phyloP scores from a whole-genome alignment of 192 early-diverging fungal genomes.

The Umbelopsis isabellina region DNA sequence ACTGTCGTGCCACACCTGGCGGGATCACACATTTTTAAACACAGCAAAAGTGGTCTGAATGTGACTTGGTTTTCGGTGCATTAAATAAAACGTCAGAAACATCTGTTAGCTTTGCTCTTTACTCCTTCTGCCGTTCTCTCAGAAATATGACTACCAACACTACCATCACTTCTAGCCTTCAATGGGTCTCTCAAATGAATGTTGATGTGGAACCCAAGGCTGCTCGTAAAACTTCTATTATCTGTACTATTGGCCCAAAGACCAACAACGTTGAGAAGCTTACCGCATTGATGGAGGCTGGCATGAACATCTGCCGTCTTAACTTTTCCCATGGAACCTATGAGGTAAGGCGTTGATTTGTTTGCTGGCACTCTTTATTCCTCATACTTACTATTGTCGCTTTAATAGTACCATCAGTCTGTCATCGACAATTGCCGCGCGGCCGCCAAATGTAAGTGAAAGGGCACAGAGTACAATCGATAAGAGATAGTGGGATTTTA shows the following conservation, averaged over 20 bases:
- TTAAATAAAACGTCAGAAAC: neutral
- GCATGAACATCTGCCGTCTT: slow-evolving; percentile 86
- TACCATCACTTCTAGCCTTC: slow-evolving; percentile 57
- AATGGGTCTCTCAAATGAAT: slow-evolving; percentile 73
- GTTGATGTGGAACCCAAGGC: slow-evolving; percentile 59
- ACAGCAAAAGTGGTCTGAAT: neutral
- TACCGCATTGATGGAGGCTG: slow-evolving; percentile 66
- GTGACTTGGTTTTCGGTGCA: slow-evolving; percentile 4
- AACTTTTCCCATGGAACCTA: slow-evolving; percentile 76
- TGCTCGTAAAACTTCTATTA: slow-evolving; percentile 79
- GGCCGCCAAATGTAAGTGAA: slow-evolving; percentile 34
- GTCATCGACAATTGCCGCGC: slow-evolving; percentile 74
- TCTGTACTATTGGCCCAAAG: slow-evolving; percentile 82
- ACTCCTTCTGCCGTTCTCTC: neutral
- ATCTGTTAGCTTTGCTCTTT: neutral
- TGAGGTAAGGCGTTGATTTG: slow-evolving; percentile 38
- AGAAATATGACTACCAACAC: slow-evolving; percentile 25
- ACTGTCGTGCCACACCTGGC: neutral
- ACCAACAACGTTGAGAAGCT: slow-evolving; percentile 77
- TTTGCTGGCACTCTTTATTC: neutral
- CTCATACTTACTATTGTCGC: neutral
- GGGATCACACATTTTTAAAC: no score
- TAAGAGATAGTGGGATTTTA: slow-evolving; percentile 1
- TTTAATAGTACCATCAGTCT: slow-evolving; percentile 65
- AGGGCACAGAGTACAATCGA: neutral